These are phyloP conservation scores for Monascus ruber DNA, from an alignment of 2,329 filamentous ascomycete species.

Conservation along the genomic window DNA sequence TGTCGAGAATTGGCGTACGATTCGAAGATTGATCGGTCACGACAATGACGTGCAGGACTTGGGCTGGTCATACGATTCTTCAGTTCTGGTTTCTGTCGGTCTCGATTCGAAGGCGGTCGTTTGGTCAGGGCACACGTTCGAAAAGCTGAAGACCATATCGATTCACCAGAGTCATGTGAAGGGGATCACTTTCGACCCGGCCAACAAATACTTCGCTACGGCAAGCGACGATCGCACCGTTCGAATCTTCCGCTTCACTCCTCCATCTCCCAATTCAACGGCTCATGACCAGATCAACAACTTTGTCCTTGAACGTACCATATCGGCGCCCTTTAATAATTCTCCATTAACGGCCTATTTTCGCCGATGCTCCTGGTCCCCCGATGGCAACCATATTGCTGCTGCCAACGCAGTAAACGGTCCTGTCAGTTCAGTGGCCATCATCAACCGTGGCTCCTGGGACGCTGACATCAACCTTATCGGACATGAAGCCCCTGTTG, in stretches of 20 bases:
- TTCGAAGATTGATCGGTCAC: conserved; percentile 84
- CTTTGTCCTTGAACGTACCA: conserved; percentile 88
- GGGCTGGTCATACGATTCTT: conserved; percentile 93
- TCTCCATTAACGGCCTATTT: conserved; percentile 97
- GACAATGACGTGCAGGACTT: conserved; percentile 98
- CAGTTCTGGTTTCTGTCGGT: conserved; percentile 88
- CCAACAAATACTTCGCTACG: conserved; percentile 98
- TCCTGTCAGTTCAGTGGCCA: conserved; percentile 91
- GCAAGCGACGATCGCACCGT: conserved; percentile 94
- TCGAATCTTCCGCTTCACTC: conserved; percentile 90
- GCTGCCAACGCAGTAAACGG: conserved; percentile 96
- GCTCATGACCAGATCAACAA: conserved; percentile 95
- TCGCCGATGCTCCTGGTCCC: conserved; percentile 91
- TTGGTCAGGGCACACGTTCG: conserved; percentile 96
- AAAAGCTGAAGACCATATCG: conserved; percentile 88
- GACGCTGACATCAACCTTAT: conserved; percentile 96
- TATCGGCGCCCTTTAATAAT: conserved; percentile 73
- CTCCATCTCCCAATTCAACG: conserved; percentile 79
- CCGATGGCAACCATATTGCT: conserved; percentile 92
- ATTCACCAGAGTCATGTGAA: conserved; percentile 97
- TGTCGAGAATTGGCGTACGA: conserved; percentile 96
- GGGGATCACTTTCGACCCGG: conserved; percentile 94
- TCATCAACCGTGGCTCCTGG: conserved; percentile 85
- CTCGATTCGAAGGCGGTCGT: conserved; percentile 96
- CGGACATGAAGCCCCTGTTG: conserved; percentile 90